Evolutionary conservation across 257 asterid genomes (phyloP).

Genomic region (Solanum neorickii): DNA sequence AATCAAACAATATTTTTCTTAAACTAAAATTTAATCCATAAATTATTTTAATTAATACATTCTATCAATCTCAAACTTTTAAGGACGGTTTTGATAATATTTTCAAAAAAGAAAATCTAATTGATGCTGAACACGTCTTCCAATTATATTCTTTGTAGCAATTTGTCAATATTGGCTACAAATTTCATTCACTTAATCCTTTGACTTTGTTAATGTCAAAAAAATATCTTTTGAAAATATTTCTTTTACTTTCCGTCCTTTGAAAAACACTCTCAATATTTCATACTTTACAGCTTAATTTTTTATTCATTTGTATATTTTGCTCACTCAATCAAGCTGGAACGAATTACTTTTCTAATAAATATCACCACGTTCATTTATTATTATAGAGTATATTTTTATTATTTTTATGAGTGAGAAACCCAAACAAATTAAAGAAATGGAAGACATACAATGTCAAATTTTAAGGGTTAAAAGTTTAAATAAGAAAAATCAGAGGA

Average conservation of each 20-base stretch:
- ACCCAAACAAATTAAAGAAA: background rate
- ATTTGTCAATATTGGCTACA: background rate
- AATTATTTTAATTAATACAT: too few relatives aligned
- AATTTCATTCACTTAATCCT: background rate
- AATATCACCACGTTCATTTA: background rate
- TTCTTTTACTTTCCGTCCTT: background rate
- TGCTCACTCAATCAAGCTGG: background rate
- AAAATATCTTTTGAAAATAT: background rate
- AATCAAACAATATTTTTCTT: too few relatives aligned
- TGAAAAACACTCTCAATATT: background rate
- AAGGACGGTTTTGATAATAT: background rate
- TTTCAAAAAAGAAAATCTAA: background rate
- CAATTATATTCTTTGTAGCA: background rate
- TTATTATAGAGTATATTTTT: background rate
- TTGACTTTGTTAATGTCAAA: background rate
- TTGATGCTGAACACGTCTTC: background rate
- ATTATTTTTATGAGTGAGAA: background rate
- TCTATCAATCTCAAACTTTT: background rate
- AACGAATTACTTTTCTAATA: background rate
- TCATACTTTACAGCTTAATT: background rate
- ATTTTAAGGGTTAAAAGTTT: background rate
- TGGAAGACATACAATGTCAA: background rate
- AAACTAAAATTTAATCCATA: too few relatives aligned
- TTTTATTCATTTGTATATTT: background rate
- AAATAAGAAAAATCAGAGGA: background rate